A percentile compares a stretch with the other conserved stretches of the same genome.
Conservation (phyloP, 2,329 filamentous ascomycete species). For the Nemania sp. region DNA sequence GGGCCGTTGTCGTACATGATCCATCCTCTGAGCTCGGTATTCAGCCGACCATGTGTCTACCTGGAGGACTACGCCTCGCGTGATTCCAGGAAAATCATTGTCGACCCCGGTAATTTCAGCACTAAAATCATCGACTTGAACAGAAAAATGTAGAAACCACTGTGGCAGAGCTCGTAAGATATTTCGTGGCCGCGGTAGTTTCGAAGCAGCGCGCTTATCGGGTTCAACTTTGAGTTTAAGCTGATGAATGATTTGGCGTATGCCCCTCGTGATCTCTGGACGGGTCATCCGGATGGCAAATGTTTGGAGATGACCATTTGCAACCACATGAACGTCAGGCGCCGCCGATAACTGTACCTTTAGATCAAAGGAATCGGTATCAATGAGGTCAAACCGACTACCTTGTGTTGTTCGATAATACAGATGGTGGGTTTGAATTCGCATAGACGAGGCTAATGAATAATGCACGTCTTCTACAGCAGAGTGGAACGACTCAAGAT, state of each 20-base stretch:
- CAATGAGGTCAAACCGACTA: conserved; percentile 85
- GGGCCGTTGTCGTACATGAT: conserved; percentile 69
- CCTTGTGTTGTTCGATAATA: conserved; percentile 94
- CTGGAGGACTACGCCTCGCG: conserved; percentile 85
- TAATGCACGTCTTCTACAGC: conserved; percentile 87
- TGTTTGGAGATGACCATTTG: conserved; percentile 83
- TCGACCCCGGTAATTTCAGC: conserved; percentile 92
- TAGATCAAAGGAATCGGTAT: conserved; percentile 88
- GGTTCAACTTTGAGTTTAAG: conserved; percentile 77
- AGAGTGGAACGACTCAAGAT: conserved; percentile 96
- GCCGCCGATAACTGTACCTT: conserved; percentile 87
- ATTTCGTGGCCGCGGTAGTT: conserved; percentile 67
- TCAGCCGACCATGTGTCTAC: conserved; percentile 89
- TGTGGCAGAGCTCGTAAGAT: conserved; percentile 82
- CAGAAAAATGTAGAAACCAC: conserved; percentile 86
- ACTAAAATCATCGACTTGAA: conserved; percentile 90
- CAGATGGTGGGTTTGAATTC: conserved; percentile 86
- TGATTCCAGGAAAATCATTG: conserved; percentile 81
- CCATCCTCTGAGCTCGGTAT: conserved; percentile 84
- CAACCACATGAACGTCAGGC: conserved; percentile 85
- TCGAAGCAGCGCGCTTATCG: conserved; percentile 65
- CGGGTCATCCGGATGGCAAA: conserved; percentile 91
- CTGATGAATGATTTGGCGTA: conserved; percentile 91
- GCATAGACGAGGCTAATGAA: conserved; percentile 82
- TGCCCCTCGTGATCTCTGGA: conserved; percentile 90